Base-by-base conservation (phyloP, 768 basidiomycete species). In the Nevesoporus exiguus region DNA sequence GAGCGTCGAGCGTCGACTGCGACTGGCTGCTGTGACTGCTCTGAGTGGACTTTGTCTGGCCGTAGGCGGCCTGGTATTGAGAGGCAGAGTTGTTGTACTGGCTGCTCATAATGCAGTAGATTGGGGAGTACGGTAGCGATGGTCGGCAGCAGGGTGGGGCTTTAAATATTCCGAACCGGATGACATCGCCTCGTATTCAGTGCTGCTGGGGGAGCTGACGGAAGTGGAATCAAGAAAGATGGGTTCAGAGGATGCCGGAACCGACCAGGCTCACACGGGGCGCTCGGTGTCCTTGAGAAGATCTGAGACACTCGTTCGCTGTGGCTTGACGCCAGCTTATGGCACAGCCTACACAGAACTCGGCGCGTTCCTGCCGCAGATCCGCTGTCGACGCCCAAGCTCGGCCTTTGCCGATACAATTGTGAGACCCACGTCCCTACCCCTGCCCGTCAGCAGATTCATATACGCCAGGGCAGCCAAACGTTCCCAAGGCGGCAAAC, bases 221-320 rank as follows among this genome's bases (percentile, higher is more conserved):
- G 54, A 49, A 37, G 44, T 49, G 50, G 55, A 44, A 61, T 53
- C 56, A 66, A 66, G 55, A 66, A 58, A 57, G 56, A 58, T 53
- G 52, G 47, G 39, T 27, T 7, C 29, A 57, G 34, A 19, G 19
- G n/a, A 59, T 61, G 58, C 63, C 70, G 67, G 68, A 60, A 64
- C 64, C 68, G 67, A 69, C 56, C 58, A 61, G 56, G 60, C 51
- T 63, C 65, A 60, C 61, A 66, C 65, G 58, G 51, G 37, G 44
- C 52, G 31, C 34, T 29, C 31, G 25, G 17, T 48, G 25, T 1
- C 25, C 55, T 55, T 59, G 54, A 47, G 52, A 61, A 64, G 64
- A 58, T 51, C 52, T 43, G 10, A 14, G 17, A 37, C 40, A 39
- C n/a, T 21, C 36, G 31, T 44, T 58, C 52, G 46, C 40, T 43